Conservation (phyloP, 176 grass and related monocot genomes). For the Aegilops sharonensis region DNA sequence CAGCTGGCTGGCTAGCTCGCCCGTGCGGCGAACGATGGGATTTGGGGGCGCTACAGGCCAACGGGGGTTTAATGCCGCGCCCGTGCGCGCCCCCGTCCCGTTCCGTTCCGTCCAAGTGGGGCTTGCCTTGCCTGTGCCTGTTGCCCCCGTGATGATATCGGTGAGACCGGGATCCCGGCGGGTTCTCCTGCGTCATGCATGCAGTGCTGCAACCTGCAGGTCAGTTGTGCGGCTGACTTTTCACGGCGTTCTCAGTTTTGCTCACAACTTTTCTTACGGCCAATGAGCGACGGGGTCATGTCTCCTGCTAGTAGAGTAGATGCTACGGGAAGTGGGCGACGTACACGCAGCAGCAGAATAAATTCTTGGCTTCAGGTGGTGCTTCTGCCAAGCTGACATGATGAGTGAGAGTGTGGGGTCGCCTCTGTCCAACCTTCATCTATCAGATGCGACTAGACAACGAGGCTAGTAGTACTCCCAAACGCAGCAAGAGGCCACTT, state of each 20-base stretch:
- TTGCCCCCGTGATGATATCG: too few species aligned
- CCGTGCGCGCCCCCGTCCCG: slow-evolving; percentile 19
- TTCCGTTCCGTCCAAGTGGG: neutral
- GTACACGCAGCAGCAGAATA: slow-evolving; percentile 1
- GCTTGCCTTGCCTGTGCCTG: too few species aligned
- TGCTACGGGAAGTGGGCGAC: neutral
- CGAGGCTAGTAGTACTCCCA: neutral
- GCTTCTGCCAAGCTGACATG: neutral
- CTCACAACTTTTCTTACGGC: too few species aligned
- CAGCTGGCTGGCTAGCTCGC: too few species aligned
- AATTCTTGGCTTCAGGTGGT: slow-evolving; percentile 11
- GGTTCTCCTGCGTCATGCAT: neutral
- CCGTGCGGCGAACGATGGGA: neutral
- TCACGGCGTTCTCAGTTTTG: neutral
- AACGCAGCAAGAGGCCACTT: neutral
- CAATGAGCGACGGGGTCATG: neutral
- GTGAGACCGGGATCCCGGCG: neutral
- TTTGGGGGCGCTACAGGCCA: neutral
- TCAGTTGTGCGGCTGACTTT: neutral
- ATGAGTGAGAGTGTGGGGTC: neutral
- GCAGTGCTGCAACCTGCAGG: neutral
- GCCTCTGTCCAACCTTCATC: neutral
- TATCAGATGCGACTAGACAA: slow-evolving; percentile 2
- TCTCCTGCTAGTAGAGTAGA: neutral
- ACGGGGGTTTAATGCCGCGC: slow-evolving; percentile 33